Base-by-base conservation (phyloP, 1,139 yeast species). In the Taphrina wiesneri region DNA sequence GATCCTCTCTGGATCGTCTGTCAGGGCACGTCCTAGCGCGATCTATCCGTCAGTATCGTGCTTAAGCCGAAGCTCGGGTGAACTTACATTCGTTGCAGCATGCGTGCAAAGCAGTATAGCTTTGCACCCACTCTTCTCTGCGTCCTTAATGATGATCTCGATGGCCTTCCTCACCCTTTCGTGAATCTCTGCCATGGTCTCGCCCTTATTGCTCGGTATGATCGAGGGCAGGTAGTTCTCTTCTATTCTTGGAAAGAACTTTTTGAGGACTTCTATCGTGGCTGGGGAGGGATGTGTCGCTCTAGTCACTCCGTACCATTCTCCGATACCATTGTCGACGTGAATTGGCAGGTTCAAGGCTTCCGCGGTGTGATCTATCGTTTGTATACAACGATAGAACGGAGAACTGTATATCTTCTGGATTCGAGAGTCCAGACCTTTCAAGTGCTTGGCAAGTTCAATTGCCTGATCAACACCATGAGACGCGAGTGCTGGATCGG, bases 381-480 rank as follows among this genome's bases (percentile, higher is more conserved):
- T 91, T 75, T 93, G 92, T 17, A 92, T 80, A 75, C 98, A 93
- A 69, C 98, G 79, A 75, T 90, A 91, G 75, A 90, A 92, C 0
- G 98, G 98, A 1, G 97, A 90, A 0, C 87, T 79, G 71, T 88
- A 79, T 26, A 90, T 81, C 62, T 86, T 78, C 69, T 86, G 85
- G 0, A 92, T 89, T 3, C 32, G 30, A 26, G 85, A 83, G 32
- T 76, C 70, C 17, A 80, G 73, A 1, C 76, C 68, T 25, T 67
- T 57, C 23, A 77, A 70, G 72, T 81, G 85, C 25, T 77, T 81
- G 0, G 88, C 92, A 66, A 90, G 78, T 73, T 90, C 90, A 65
- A 82, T 80, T 0, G 96, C 93, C 75, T 90, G 96, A 7, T 85
- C 87, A 1, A 82, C 84, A 1, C 96, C 96, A 73, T 88, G 95